Base-by-base conservation (phyloP, 129 eudicot genomes). In the Artemisia annua region DNA sequence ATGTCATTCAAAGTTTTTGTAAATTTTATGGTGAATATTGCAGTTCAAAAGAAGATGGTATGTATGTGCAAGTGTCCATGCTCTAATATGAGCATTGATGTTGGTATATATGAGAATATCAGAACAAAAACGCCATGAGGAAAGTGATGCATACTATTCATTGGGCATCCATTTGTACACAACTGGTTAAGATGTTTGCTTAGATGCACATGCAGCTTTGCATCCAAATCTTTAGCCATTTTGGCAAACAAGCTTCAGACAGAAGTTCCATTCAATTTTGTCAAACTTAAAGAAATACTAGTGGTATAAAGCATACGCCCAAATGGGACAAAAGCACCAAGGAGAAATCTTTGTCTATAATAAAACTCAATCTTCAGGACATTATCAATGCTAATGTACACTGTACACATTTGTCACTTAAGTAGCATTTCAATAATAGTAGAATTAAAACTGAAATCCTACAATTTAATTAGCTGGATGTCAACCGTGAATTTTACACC, bases 201-300 rank as follows among this genome's bases (percentile, higher is more conserved):
- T 75, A 39, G 57, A 58, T 72, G 58, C 63, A 46, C 11, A 11
- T 66, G 51, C 24, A 4, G 11, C 12, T 59, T 35, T 61, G 62
- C 51, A 61, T 73, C 28, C 61, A 48, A 22, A 51, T 68, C 48
- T 50, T 61, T 61, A 15, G 30, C 26, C 15, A 48, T 56, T 44
- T 14, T 73, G 77, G 70, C 78, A 24, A 73, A 73, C 78, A 73
- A 26, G 70, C 70, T 46, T 71, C 66, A 71, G 44, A 55, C 8
- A 13, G 53, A 56, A 71, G 66, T 39, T 43, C 11, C 48, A 11
- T 43, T 13, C 15, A 16, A 50, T 50, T 50, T 50, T 12, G 39
- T 30, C n/a, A 50, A 50, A 49, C 54, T 11, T 49, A 49, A 9
- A 49, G 54, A 49, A 14, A 10, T 49, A 49, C 54, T 9, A 49